These are phyloP conservation scores for Cucumis sativus DNA, from an alignment of 306 rosid species.

Conservation along the genomic window Cucumber_9930_V3 NC_026660.2:20315501-20316000, in stretches of 20 bases:
- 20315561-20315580: conserved; percentile 12
- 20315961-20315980: conserved; percentile 36
- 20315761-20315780: conserved; percentile 39
- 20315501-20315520: neutral
- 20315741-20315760: conserved; percentile 6
- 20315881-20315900: conserved; percentile 13
- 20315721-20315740: conserved; percentile 7
- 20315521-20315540: neutral
- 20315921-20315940: conserved; percentile 92
- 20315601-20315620: conserved; percentile 69
- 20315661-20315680: conserved; percentile 79
- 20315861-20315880: neutral
- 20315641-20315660: conserved; percentile 83
- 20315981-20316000: conserved; percentile 34
- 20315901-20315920: conserved; percentile 82
- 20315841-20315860: neutral
- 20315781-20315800: conserved; percentile 69
- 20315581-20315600: conserved; percentile 81
- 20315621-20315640: conserved; percentile 84
- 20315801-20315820: conserved; percentile 80
- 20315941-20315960: conserved; percentile 67
- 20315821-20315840: conserved; percentile 12
- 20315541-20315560: neutral
- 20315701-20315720: neutral
- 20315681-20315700: conserved; percentile 38